Evolutionary conservation across 2,329 filamentous ascomycete genomes (phyloP).

Genomic region (Hirsutella thompsonii): DNA sequence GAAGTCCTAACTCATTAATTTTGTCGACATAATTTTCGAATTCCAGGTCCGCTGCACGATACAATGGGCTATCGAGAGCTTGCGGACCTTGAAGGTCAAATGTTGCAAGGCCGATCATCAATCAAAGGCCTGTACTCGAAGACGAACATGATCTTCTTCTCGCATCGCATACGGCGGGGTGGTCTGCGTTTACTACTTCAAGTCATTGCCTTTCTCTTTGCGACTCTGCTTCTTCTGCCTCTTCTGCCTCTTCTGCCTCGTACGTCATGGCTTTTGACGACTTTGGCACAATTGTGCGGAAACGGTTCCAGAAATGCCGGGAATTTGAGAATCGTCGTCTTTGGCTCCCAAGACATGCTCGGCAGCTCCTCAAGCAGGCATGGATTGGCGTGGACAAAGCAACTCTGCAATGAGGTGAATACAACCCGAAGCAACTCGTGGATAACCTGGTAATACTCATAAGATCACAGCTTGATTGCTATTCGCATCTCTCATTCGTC

Average conservation of each 20-base stretch:
- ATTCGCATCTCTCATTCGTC: slow-evolving; percentile 30
- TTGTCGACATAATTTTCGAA: too few relatives aligned
- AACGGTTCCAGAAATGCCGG: slow-evolving; percentile 12
- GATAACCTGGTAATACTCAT: background rate
- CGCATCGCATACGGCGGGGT: slow-evolving; percentile 26
- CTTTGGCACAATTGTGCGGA: slow-evolving; percentile 7
- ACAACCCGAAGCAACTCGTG: background rate
- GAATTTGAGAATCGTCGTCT: slow-evolving; percentile 35
- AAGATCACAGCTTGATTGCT: slow-evolving; percentile 29
- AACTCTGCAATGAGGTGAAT: slow-evolving; percentile 33
- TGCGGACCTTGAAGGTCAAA: slow-evolving; percentile 7
- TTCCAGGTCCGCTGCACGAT: too few relatives aligned
- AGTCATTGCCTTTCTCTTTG: slow-evolving; percentile 11
- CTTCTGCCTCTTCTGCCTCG: slow-evolving; percentile 16
- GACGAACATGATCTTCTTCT: slow-evolving; percentile 24
- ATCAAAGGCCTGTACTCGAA: slow-evolving; percentile 9
- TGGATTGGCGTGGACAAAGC: slow-evolving; percentile 30
- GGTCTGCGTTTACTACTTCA: slow-evolving; percentile 17
- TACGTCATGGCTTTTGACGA: slow-evolving; percentile 6
- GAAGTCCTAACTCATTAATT: too few relatives aligned
- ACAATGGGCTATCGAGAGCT: background rate
- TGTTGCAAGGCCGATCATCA: slow-evolving; percentile 10
- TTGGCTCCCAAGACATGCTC: slow-evolving; percentile 34
- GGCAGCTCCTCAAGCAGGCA: slow-evolving; percentile 20
- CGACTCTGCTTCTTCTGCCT: slow-evolving; percentile 14